Conservation (phyloP, 805 yeast species). For the Clavispora santaluciae region DNA sequence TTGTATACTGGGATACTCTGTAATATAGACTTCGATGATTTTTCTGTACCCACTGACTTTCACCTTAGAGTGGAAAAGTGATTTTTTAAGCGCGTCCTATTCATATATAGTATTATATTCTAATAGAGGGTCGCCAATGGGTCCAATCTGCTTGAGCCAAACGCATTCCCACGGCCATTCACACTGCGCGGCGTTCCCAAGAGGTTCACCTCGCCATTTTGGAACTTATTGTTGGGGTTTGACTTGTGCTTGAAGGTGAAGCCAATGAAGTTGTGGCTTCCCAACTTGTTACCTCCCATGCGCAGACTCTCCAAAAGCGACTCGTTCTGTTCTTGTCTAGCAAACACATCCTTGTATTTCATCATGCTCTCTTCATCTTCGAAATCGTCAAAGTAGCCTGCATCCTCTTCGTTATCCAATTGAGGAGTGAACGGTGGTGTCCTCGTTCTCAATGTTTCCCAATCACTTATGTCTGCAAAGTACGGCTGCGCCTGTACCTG, state of each 20-base stretch:
- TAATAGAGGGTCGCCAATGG: constrained; percentile 43
- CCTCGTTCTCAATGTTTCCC: constrained; percentile 61
- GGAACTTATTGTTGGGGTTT: constrained; percentile 48
- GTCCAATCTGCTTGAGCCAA: constrained; percentile 27
- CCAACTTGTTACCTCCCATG: constrained; percentile 48
- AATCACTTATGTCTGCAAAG: constrained; percentile 71
- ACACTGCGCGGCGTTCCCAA: constrained; percentile 19
- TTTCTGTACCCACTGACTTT: too few species aligned
- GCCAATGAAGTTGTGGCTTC: constrained; percentile 68
- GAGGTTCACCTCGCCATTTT: constrained; percentile 33
- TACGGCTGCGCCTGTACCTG: constrained; percentile 78
- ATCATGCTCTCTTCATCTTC: constrained; percentile 96
- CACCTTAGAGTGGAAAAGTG: too few species aligned
- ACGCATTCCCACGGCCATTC: constrained; percentile 2
- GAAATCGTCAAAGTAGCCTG: constrained; percentile 97
- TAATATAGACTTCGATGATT: background rate
- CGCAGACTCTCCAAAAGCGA: constrained; percentile 56
- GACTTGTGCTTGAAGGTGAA: constrained; percentile 89
- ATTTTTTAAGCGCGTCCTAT: too few species aligned
- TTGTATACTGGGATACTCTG: background rate
- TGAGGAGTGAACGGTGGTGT: constrained; percentile 97
- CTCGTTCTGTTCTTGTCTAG: constrained; percentile 83
- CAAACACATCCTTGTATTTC: constrained; percentile 94
- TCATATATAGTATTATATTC: constrained; percentile 9
- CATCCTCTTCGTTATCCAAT: constrained; percentile 93